Evolutionary conservation across 441 rosid species (phyloP).

Genomic region (Erodium chrysanthum): DNA sequence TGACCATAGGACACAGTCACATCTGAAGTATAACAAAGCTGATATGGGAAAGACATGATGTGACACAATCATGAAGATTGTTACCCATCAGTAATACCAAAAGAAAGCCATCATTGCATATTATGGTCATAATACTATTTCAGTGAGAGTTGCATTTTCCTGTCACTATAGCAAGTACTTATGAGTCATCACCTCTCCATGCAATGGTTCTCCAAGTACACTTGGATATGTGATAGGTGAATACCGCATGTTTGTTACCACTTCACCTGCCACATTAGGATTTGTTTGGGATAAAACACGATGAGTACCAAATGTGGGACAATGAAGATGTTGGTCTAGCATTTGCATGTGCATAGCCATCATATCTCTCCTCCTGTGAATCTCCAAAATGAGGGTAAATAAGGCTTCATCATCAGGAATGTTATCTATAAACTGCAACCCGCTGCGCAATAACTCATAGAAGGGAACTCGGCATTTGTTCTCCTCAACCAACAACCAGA

Average conservation of each 20-base stretch:
- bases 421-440: constrained; percentile 88
- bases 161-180: neutral
- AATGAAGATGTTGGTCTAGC: constrained; percentile 95
- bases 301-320: constrained; percentile 93
- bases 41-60: too few species aligned
- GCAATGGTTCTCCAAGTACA: constrained; percentile 91
- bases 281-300: constrained; percentile 59
- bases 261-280: constrained; percentile 64
- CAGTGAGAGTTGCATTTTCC: neutral
- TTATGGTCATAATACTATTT: neutral
- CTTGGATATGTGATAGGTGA: constrained; percentile 97
- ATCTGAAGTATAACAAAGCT: neutral
- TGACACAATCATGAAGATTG: neutral
- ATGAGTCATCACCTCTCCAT: constrained; percentile 68
- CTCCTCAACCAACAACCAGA: constrained; percentile 82
- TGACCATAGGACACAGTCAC: neutral
- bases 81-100: neutral
- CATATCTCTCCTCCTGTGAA: constrained; percentile 87
- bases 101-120: neutral
- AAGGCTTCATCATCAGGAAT: constrained; percentile 90
- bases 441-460: constrained; percentile 83
- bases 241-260: constrained; percentile 51
- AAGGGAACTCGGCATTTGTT: constrained; percentile 81
- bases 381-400: constrained; percentile 80
- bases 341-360: constrained; percentile 98